Base-by-base conservation (phyloP, 140 eudicot genomes). In the Flaveria floridana region DNA sequence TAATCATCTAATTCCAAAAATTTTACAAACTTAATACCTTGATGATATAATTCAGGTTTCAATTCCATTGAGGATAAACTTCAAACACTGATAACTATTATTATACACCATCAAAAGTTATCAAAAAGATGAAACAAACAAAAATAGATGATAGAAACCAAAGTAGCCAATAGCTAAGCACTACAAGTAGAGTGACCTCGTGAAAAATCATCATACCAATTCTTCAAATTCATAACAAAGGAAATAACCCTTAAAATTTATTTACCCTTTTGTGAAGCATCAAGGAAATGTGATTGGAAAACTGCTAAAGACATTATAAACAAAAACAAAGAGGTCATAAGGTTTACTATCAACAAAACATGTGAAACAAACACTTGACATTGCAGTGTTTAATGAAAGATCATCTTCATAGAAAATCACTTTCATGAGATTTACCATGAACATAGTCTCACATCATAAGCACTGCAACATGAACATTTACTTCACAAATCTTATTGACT, bases 211-310 rank as follows among this genome's bases (percentile, higher is more conserved):
- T 34, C 41, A 34, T 6, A 34, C 41, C 41, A 34, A 34, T 4
- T 34, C 7, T 6, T 34, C 7, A 34, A 34, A 34, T 34, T 4
- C 41, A 34, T 34, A 34, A 44, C 50, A 44, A 11, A 44, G 58
- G 1, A 18, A 18, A 55, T 55, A 16, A 1, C 26, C 12, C 28
- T 56, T 16, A 20, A 55, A 55, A 55, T 55, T 0, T 19, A 30
- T 56, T 56, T 56, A 7, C 30, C 63, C 7, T 23, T 56, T 23
- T 19, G 5, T 25, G 18, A 56, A 56, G 26, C 63, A 56, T 56
- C 13, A 56, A 56, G 7, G 63, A 56, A 20, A 56, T 56, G 63
- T 56, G 63, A 56, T 21, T 56, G 63, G 63, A 56, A 56, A 56
- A 19, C 63, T 56, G 7, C 63, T 16, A 56, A 56, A 56, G 63